Percentiles rank a stretch among this genome's conserved stretches.
Evolutionary conservation across 78 protist species (phyloP).

Genomic region (Cavenderia fasciculata): DNA sequence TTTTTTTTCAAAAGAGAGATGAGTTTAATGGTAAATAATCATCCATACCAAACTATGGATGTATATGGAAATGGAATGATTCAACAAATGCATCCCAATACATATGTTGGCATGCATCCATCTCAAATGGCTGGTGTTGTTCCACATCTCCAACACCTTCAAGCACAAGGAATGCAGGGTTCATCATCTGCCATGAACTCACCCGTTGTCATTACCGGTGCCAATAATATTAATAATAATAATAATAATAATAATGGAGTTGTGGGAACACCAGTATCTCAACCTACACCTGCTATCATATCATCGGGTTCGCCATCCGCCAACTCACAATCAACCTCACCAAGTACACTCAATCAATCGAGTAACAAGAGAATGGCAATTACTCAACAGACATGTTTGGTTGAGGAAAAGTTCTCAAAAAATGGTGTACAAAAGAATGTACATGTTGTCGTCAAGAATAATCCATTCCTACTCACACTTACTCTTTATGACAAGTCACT

Average conservation of each 20-base stretch:
- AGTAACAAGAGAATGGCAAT: constrained; percentile 45
- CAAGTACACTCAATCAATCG: not conserved
- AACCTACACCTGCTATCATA: not conserved
- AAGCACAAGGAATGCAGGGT: too few relatives aligned
- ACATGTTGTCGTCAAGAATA: constrained; percentile 75
- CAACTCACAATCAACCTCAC: not conserved
- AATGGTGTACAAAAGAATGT: constrained; percentile 81
- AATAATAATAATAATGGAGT: too few relatives aligned
- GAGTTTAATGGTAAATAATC: constrained; percentile 47
- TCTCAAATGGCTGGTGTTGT: constrained; percentile 27
- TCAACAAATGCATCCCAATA: not conserved
- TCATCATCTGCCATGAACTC: too few relatives aligned
- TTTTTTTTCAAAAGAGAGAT: not conserved
- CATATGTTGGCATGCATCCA: not conserved
- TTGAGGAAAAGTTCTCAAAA: constrained; percentile 65
- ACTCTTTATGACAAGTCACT: constrained; percentile 11
- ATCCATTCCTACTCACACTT: constrained; percentile 62
- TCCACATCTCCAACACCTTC: constrained; percentile 43
- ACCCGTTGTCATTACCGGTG: too few relatives aligned
- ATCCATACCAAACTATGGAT: constrained; percentile 45
- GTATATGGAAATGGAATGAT: constrained; percentile 3
- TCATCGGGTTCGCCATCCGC: not conserved
- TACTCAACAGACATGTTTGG: constrained; percentile 67
- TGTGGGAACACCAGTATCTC: too few relatives aligned
- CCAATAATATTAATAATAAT: too few relatives aligned